Evolutionary conservation across 129 eudicot genomes (phyloP), one percentile per base, ranked within the genome.

Genomic region (Dittrichia graveolens): DNA sequence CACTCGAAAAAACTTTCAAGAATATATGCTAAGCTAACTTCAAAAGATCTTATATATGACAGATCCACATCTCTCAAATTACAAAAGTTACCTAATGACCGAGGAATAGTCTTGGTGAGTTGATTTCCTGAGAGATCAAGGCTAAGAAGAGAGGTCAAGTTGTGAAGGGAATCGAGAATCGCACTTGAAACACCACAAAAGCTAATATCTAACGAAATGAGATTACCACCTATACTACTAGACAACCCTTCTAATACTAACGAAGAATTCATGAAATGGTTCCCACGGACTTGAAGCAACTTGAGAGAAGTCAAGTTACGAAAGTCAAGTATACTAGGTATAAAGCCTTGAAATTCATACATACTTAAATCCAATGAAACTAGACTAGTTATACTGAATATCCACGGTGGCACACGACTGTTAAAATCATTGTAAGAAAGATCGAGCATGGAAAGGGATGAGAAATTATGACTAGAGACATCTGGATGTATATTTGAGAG

Each of bases 401-500:
- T 65, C 89, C 89, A 81, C 11, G 12, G 14, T 2, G 76, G 76
- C 6, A 69, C 6, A 13, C 3, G n/a, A 39, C 45, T 52, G 3
- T 41, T 44, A 35, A 77, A 77, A 11, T 8, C 0, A 56, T 76
- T 82, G 4, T 2, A 5, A 3, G 74, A 78, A 47, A 78, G 69
- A 74, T 82, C 80, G 35, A 82, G 86, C 15, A 67, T 13, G 1
- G 67, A 5, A n/a, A 76, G 69, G 62, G 80, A 76, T 42, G 80
- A 71, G 1, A 48, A 8, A 4, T 37, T 64, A 49, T 24, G 65
- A 70, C n/a, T 43, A 16, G 60, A 61, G 61, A 62, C 78, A 38
- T 56, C 35, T 13, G 78, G 44, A 24, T 43, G 59, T 19, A 60
- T 10, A 15, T 34, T 7, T 1, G 48, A 3, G 67, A 81, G 77